Conservation (phyloP, 371 early-diverging fungal genomes). For the Vairimorpha necatrix region DNA sequence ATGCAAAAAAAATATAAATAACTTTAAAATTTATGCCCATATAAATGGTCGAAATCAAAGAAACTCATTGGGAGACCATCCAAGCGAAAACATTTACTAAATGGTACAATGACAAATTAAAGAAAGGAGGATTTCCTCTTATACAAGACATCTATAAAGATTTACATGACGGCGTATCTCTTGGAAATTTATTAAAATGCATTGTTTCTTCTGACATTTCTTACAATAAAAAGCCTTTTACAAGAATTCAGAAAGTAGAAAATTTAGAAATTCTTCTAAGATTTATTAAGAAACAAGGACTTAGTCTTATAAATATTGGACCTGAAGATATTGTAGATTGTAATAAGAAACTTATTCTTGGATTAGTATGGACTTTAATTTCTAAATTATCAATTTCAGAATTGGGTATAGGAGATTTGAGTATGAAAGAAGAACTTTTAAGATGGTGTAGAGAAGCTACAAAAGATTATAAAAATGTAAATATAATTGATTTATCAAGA, state of each 20-base stretch:
- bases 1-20: not conserved
- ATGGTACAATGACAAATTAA: constrained; percentile 84
- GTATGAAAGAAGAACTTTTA: constrained; percentile 73
- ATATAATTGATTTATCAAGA: constrained; percentile 75
- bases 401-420: constrained; percentile 16
- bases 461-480: constrained; percentile 70
- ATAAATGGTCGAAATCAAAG: constrained; percentile 30
- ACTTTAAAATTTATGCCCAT: not conserved
- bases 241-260: constrained; percentile 85
- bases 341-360: constrained; percentile 84
- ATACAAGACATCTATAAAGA: constrained; percentile 70
- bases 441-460: constrained; percentile 92
- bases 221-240: constrained; percentile 75
- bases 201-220: constrained; percentile 71
- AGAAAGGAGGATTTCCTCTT: constrained; percentile 67
- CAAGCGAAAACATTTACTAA: constrained; percentile 70
- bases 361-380: constrained; percentile 93
- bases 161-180: constrained; percentile 71
- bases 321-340: constrained; percentile 84
- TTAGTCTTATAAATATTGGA: constrained; percentile 81
- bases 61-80: constrained; percentile 66
- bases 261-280: constrained; percentile 84
- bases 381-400: constrained; percentile 83
- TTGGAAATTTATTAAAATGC: constrained; percentile 63
- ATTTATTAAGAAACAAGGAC: constrained; percentile 76